These are phyloP conservation scores for Podila horticola DNA, from an alignment of 192 early-diverging fungal genomes.

Conservation along the genomic window DNA sequence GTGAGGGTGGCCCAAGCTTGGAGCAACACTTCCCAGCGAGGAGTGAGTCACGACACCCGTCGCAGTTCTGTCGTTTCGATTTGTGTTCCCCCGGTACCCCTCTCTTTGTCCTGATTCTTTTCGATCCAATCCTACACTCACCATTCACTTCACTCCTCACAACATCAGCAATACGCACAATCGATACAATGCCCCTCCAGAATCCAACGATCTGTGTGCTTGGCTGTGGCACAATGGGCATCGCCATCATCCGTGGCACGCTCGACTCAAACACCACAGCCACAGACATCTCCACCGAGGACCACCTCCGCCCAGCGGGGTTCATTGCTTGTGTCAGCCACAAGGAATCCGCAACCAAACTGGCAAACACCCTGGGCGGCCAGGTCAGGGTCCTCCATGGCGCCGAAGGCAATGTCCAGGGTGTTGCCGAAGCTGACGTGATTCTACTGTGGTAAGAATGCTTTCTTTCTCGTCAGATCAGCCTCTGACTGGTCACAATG, in stretches of 20 bases:
- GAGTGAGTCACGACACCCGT: too few species aligned
- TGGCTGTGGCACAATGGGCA: conserved; percentile 67
- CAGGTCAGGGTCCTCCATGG: conserved; percentile 43
- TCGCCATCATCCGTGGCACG: conserved; percentile 61
- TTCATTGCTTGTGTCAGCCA: conserved; percentile 58
- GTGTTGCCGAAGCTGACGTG: conserved; percentile 49
- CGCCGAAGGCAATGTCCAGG: conserved; percentile 52
- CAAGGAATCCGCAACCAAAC: conserved; percentile 52
- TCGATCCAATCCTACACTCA: not conserved
- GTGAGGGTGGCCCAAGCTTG: too few species aligned
- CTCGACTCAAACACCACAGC: conserved; percentile 36
- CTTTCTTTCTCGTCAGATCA: not conserved
- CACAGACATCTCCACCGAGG: conserved; percentile 9
- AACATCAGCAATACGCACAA: conserved; percentile 2
- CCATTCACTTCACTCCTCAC: not conserved
- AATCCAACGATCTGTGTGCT: conserved; percentile 55
- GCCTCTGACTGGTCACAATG: not conserved
- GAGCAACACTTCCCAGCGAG: too few species aligned
- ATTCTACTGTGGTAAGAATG: conserved; percentile 56
- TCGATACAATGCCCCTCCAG: conserved; percentile 20
- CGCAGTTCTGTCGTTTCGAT: too few species aligned
- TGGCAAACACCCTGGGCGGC: conserved; percentile 32
- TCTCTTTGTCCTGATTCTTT: too few species aligned
- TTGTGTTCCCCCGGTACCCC: too few species aligned
- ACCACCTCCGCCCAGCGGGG: conserved; percentile 36